Evolutionary conservation across 768 basidiomycete species (phyloP).

Genomic region (Stropharia rugosoannulata): DNA sequence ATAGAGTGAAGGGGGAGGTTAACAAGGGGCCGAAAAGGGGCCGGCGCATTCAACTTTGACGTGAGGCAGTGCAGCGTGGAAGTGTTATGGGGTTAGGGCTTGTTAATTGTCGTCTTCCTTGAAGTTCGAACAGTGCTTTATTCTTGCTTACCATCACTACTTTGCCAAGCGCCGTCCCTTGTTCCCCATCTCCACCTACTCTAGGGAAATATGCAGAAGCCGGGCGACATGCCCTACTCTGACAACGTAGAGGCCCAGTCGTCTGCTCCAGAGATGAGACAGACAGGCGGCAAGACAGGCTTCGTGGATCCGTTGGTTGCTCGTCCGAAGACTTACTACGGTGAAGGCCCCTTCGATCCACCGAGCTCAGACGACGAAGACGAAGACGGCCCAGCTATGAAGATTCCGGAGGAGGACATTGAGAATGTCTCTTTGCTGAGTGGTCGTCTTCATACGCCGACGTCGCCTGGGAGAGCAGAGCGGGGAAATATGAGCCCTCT

Average conservation of each 20-base stretch:
- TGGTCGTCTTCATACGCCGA: constrained; percentile 14
- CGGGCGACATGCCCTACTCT: constrained; percentile 17
- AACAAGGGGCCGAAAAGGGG: background rate
- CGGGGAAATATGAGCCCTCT: constrained; percentile 23
- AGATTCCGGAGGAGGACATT: constrained; percentile 17
- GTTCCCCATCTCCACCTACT: constrained; percentile 1
- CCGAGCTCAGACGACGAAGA: constrained; percentile 81
- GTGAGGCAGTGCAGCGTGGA: background rate
- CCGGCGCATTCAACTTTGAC: background rate
- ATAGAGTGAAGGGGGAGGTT: constrained; percentile 10
- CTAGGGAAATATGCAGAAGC: constrained; percentile 14
- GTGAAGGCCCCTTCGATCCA: constrained; percentile 73
- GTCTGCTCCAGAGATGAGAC: constrained; percentile 20
- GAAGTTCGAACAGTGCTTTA: background rate
- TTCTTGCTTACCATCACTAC: background rate
- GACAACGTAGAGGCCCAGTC: constrained; percentile 13
- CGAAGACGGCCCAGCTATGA: constrained; percentile 36
- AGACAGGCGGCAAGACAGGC: constrained; percentile 14
- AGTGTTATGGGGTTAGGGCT: constrained; percentile 17
- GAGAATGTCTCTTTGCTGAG: constrained; percentile 20
- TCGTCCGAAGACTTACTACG: constrained; percentile 53
- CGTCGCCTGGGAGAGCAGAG: constrained; percentile 28
- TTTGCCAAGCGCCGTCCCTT: background rate
- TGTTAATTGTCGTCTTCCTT: background rate
- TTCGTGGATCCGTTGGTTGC: constrained; percentile 22